Conservation (phyloP, 257 asterid species). For the Thymus mandschuricus region DNA sequence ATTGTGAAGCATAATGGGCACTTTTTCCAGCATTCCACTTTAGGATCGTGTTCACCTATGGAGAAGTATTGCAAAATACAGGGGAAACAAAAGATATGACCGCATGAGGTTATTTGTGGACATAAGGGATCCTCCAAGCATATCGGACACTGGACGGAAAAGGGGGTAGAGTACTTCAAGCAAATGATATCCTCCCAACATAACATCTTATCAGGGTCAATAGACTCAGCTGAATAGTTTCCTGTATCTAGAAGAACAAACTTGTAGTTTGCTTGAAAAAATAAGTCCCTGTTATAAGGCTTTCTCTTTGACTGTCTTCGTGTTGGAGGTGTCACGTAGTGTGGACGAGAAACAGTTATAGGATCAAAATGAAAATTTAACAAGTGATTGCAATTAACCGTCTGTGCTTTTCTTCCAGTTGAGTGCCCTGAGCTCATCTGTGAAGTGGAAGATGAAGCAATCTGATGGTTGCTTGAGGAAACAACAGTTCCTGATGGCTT, state of each 20-base stretch:
- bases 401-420: constrained; percentile 61
- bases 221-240: constrained; percentile 54
- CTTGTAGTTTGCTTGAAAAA: constrained; percentile 95
- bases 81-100: constrained; percentile 96
- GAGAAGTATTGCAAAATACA: constrained; percentile 83
- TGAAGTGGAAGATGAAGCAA: constrained; percentile 42
- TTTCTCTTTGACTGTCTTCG: constrained; percentile 65
- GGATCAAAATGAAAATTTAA: constrained; percentile 90
- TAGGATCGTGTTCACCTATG: constrained; percentile 55
- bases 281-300: constrained; percentile 92
- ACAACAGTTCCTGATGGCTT: constrained; percentile 36
- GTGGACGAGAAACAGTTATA: constrained; percentile 65
- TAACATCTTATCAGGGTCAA: constrained; percentile 90
- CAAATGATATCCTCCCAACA: constrained; percentile 90
- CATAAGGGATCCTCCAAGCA: constrained; percentile 87
- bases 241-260: constrained; percentile 87
- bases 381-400: constrained; percentile 80
- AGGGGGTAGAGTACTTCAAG: constrained; percentile 76
- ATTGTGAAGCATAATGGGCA: constrained; percentile 90
- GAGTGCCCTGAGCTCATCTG: constrained; percentile 47
- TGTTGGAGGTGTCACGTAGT: constrained; percentile 62
- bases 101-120: constrained; percentile 96
- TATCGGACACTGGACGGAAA: constrained; percentile 85
- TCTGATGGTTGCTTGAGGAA: constrained; percentile 35
- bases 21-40: constrained; percentile 70